Evolutionary conservation across 768 basidiomycete genomes (phyloP).

Genomic region (Podaxis sp.): DNA sequence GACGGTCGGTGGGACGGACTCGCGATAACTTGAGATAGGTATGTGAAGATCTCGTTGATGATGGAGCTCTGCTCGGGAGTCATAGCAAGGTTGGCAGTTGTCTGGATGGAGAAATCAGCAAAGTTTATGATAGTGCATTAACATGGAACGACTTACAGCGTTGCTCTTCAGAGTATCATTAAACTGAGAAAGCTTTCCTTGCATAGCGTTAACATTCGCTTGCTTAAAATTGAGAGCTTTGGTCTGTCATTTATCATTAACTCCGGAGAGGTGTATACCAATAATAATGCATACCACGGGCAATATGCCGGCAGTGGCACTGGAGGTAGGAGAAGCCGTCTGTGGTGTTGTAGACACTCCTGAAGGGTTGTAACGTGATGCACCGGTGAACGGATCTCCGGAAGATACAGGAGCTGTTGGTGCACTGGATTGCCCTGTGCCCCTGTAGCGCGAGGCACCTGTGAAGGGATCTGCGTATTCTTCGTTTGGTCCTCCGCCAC

Average conservation of each 20-base stretch:
- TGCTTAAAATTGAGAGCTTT: constrained; percentile 80
- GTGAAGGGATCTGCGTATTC: constrained; percentile 69
- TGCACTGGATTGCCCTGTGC: constrained; percentile 33
- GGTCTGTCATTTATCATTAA: constrained; percentile 36
- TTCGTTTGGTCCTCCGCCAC: constrained; percentile 25
- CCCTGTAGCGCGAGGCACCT: constrained; percentile 62
- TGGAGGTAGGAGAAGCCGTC: constrained; percentile 25
- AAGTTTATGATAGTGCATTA: background rate
- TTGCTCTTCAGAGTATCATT: constrained; percentile 65
- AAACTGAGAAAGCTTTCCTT: constrained; percentile 73
- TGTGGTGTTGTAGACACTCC: constrained; percentile 34
- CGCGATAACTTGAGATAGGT: constrained; percentile 50
- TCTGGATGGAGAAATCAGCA: constrained; percentile 35
- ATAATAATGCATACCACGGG: constrained; percentile 42
- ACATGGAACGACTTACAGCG: constrained; percentile 47
- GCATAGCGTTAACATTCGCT: constrained; percentile 76
- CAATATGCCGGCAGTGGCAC: constrained; percentile 38
- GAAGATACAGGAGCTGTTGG: constrained; percentile 31
- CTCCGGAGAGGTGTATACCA: background rate
- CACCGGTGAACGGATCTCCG: constrained; percentile 68
- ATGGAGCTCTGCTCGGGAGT: constrained; percentile 57
- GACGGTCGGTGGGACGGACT: constrained; percentile 30
- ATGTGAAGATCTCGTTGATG: constrained; percentile 62
- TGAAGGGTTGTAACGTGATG: constrained; percentile 50
- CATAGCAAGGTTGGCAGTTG: constrained; percentile 69